Evolutionary conservation across 805 yeast genomes (phyloP).

Genomic region (Torulaspora franciscae): DNA sequence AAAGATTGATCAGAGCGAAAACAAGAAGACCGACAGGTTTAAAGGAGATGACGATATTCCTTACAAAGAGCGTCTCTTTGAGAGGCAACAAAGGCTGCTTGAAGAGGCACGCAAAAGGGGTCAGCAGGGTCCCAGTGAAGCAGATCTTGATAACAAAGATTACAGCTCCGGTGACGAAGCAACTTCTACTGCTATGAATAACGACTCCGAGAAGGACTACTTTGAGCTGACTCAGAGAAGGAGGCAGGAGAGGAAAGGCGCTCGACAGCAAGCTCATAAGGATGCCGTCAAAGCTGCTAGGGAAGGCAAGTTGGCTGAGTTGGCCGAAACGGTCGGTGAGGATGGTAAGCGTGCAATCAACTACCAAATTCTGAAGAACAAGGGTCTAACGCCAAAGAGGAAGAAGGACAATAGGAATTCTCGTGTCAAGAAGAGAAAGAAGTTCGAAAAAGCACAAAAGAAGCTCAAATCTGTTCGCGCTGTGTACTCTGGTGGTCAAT

Average conservation of each 20-base stretch:
- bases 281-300: slow-evolving; percentile 73
- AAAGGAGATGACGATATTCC: slow-evolving; percentile 90
- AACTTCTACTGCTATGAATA: slow-evolving; percentile 40
- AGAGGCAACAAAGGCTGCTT: slow-evolving; percentile 78
- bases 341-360: slow-evolving; percentile 92
- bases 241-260: slow-evolving; percentile 46
- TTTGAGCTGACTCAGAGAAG: slow-evolving; percentile 51
- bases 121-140: slow-evolving; percentile 49
- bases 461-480: slow-evolving; percentile 85
- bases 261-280: slow-evolving; percentile 60
- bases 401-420: slow-evolving; percentile 93
- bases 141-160: slow-evolving; percentile 51
- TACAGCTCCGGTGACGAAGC: slow-evolving; percentile 45
- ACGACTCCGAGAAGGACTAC: slow-evolving; percentile 50
- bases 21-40: slow-evolving; percentile 53
- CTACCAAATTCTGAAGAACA: slow-evolving; percentile 92
- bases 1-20: slow-evolving; percentile 81
- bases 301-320: slow-evolving; percentile 76
- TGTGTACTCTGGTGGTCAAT: slow-evolving; percentile 66
- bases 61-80: slow-evolving; percentile 82
- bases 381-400: slow-evolving; percentile 89
- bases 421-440: slow-evolving; percentile 97
- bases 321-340: slow-evolving; percentile 56
- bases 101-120: slow-evolving; percentile 91
- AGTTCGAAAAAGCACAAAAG: slow-evolving; percentile 92